Base-by-base conservation (phyloP, 139 green algal genomes). In the Volvox africanus region DNA sequence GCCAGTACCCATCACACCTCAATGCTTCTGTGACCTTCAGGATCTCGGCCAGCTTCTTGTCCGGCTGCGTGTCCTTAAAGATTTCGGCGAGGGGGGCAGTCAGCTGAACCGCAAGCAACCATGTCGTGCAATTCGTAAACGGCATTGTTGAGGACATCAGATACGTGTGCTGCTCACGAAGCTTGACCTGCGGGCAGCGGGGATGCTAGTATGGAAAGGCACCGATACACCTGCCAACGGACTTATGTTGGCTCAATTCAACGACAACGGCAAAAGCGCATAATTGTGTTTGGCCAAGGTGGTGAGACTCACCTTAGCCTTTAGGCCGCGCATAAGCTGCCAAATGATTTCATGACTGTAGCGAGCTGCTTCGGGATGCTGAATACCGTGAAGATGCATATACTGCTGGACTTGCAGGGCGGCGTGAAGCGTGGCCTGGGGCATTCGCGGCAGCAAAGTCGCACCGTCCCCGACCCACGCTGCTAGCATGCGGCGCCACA, bases 391-490 rank as follows among this genome's bases (percentile, higher is more conserved):
- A 36, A 91, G 83, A 18, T 90, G 71, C 18, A 83, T 26, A 24
- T 73, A 55, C 55, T 93, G 86, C 50, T 91, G 69, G 13, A 37
- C 24, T 79, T 91, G 69, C 86, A 91, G 71, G 20, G 24, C 30
- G 18, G 68, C 55, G 55, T 88, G 83, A 73, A 82, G 62, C 21
- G 37, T 50, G 0, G 75, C 82, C 32, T 75, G 28, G 18, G 87
- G 61, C 30, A 73, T 24, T 1, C 80, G 73, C 76, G 81, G 83
- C 61, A 55, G 0, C 17, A 24, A 16, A 28, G 65, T 61, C 13
- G 82, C 17, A 21, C 0, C 55, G 80, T 37, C 55, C 16, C 28
- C 50, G 26, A 17, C 14, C 9, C 24, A 26, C 65, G 32, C 82
- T 20, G 18, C 24, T 44, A 90, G 50, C 6, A 90, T 28, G 2